Percentiles rank a stretch among this genome's conserved stretches.
Evolutionary conservation across 441 rosid species (phyloP).

Genomic region (Populus tomentosa): DNA sequence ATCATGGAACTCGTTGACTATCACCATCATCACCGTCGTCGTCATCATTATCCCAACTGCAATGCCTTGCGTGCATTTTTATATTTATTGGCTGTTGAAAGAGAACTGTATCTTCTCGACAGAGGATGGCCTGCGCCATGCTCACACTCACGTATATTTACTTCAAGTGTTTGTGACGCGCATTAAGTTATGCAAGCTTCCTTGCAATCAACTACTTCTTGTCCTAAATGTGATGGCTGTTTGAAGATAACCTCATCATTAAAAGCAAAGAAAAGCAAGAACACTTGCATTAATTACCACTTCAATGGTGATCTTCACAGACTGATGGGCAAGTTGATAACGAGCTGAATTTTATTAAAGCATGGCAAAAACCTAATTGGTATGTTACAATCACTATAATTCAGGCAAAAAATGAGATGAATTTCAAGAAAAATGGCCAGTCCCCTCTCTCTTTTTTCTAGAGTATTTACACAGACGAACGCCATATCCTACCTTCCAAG

Average conservation of each 20-base stretch:
- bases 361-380: not conserved
- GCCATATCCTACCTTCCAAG: constrained; percentile 95
- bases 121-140: not conserved
- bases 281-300: no score
- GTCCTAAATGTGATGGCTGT: no score
- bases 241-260: no score
- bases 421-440: no score
- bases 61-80: not conserved
- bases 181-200: no score
- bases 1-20: constrained; percentile 17
- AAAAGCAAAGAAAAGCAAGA: no score
- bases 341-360: not conserved
- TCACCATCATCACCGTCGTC: not conserved
- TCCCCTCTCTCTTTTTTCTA: not conserved
- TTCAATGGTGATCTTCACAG: no score
- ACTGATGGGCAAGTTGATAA: not conserved
- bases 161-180: no score
- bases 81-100: not conserved
- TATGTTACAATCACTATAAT: not conserved
- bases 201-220: no score
- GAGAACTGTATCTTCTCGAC: not conserved
- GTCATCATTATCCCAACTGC: not conserved
- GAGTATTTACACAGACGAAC: constrained; percentile 76
- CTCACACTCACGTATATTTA: no score
- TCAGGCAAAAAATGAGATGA: constrained; percentile 4